These are phyloP conservation scores for Myxozyma mucilagina DNA, from an alignment of 805 yeast species.

Conservation along the genomic window DNA sequence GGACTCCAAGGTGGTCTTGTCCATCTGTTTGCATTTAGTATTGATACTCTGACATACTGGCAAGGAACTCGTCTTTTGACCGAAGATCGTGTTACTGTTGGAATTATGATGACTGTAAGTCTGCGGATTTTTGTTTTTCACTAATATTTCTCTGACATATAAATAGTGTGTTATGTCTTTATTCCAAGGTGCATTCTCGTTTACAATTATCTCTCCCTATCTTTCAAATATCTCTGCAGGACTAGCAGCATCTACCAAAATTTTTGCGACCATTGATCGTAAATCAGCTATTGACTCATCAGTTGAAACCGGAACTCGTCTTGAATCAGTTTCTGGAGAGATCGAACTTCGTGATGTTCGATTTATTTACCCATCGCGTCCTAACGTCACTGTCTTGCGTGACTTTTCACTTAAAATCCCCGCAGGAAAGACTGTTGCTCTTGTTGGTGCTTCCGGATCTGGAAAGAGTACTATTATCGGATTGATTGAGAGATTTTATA, in stretches of 20 bases:
- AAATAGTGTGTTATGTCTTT: slow-evolving; percentile 25
- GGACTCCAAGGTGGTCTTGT: slow-evolving; percentile 43
- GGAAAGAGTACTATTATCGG: slow-evolving; percentile 52
- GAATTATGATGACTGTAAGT: slow-evolving; percentile 41
- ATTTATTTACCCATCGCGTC: slow-evolving; percentile 40
- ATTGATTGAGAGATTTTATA: slow-evolving; percentile 58
- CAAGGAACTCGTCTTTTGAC: slow-evolving; percentile 46
- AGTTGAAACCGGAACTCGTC: slow-evolving; percentile 32
- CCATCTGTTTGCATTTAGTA: slow-evolving; percentile 42
- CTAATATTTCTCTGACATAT: neutral
- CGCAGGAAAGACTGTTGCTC: slow-evolving; percentile 82
- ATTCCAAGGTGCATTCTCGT: slow-evolving; percentile 42
- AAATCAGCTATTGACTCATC: slow-evolving; percentile 44
- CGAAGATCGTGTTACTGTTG: slow-evolving; percentile 39
- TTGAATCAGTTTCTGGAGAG: slow-evolving; percentile 43
- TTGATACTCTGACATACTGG: slow-evolving; percentile 48
- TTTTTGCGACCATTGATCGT: slow-evolving; percentile 48
- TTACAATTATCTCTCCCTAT: slow-evolving; percentile 47
- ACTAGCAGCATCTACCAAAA: slow-evolving; percentile 44
- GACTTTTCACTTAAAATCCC: slow-evolving; percentile 47
- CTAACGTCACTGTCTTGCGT: slow-evolving; percentile 37
- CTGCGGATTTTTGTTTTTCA: neutral
- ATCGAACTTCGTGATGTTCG: slow-evolving; percentile 35
- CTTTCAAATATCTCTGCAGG: slow-evolving; percentile 43
- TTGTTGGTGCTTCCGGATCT: slow-evolving; percentile 83